Evolutionary conservation across 176 grass and related monocot genomes (phyloP), one percentile per base, ranked within the genome.

Genomic region (Typha latifolia): DNA sequence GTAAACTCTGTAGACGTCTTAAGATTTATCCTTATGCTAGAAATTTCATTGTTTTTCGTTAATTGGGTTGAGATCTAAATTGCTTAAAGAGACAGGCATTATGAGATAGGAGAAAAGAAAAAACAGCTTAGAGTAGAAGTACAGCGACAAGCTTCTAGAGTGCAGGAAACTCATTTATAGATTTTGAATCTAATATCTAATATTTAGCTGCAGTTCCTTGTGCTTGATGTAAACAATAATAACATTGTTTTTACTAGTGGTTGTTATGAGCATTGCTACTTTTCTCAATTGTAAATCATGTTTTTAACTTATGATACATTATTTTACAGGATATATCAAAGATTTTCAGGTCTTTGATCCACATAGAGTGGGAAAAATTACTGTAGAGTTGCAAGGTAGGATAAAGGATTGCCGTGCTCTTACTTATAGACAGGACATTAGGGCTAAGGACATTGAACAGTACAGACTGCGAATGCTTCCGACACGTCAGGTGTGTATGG

Each of bases 331-430:
- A 47, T 97, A 97, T 66, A 80, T 97, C 8, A 97, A 92, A 72
- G 82, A 78, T 63, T 97, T 96, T 43, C 65, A 97, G 75, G 83
- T 92, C 70, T 73, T 82, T 9, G 88, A 92, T 87, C 88, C 81
- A 31, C 80, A 84, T 22, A 91, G 93, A 82, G 85, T 92, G n/a
- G 93, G 93, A 14, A 91, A 72, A 84, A 89, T 92, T 49, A 86
- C 74, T 37, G 93, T 92, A 49, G 80, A 97, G 61, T 80, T 92
- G 76, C 66, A 89, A 63, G 85, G 93, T 19, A 82, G 93, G 61
- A 82, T 97, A 77, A 97, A 86, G 63, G 93, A 92, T 63, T 89
- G 88, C 55, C 87, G 85, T 80, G 83, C 83, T 77, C 83, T 97
- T 72, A 89, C 89, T 1, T 92, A 92, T 49, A 81, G 88, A 62